Percentiles rank a stretch among this genome's conserved stretches.
These are phyloP conservation scores for Dictyostelium capitatum DNA, from an alignment of 78 protist species.

Conservation along the genomic window DNA sequence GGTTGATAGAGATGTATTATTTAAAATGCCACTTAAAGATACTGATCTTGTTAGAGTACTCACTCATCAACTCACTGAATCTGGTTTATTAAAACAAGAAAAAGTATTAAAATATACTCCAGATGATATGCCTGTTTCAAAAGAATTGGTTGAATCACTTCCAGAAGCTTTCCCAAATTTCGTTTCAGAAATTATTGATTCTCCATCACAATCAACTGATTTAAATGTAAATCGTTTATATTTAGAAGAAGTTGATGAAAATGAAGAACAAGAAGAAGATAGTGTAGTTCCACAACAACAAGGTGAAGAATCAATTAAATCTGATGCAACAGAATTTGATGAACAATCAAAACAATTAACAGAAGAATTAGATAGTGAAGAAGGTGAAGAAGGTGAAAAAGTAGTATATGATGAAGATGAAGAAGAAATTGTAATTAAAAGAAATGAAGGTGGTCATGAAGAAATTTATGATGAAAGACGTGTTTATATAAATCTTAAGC, in stretches of 20 bases:
- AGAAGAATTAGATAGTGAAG: background rate
- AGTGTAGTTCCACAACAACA: background rate
- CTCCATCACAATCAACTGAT: background rate
- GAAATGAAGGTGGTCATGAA: background rate
- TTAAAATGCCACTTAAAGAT: conserved; percentile 62
- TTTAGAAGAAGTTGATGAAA: background rate
- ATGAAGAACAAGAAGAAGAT: background rate
- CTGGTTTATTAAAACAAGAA: conserved; percentile 42
- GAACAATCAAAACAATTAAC: too few relatives aligned
- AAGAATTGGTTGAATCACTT: conserved; percentile 26
- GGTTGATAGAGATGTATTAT: conserved; percentile 61
- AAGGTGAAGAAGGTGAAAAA: background rate
- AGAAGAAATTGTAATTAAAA: background rate
- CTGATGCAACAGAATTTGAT: background rate
- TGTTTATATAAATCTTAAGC: conserved; percentile 41
- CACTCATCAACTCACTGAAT: conserved; percentile 43
- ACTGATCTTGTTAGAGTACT: conserved; percentile 64
- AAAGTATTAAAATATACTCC: conserved; percentile 10
- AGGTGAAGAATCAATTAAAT: background rate
- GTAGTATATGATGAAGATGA: background rate
- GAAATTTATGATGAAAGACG: conserved; percentile 70
- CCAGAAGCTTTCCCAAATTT: conserved; percentile 48
- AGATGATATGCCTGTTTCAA: conserved; percentile 39
- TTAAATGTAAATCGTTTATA: background rate
- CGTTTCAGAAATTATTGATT: background rate